Evolutionary conservation across 108 stramenopile species (phyloP).

Genomic region (Nitzschia sp.): DNA sequence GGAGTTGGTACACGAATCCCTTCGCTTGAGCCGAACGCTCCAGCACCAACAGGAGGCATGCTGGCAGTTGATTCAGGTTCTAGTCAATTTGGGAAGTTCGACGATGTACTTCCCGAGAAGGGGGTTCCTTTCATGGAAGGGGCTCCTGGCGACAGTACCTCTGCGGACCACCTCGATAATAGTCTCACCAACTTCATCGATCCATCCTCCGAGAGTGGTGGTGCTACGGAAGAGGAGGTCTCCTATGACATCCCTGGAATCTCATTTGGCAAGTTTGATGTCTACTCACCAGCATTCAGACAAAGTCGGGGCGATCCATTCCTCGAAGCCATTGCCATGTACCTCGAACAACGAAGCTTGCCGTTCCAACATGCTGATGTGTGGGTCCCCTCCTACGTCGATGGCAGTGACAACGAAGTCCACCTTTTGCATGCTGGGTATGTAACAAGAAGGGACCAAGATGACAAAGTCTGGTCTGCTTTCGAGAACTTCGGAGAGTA

Average conservation of each 20-base stretch:
- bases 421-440: constrained; percentile 41
- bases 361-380: constrained; percentile 66
- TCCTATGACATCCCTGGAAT: not conserved
- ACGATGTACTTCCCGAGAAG: not conserved
- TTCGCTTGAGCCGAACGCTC: not conserved
- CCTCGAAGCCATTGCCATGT: constrained; percentile 41
- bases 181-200: not conserved
- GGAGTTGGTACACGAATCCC: not conserved
- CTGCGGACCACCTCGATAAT: not conserved
- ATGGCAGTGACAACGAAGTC: constrained; percentile 7
- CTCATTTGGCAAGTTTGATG: not conserved
- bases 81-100: not conserved
- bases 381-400: constrained; percentile 58
- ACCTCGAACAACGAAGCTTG: constrained; percentile 32
- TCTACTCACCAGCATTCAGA: not conserved
- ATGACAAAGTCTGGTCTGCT: constrained; percentile 15
- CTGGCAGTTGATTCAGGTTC: too few relatives aligned
- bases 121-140: not conserved
- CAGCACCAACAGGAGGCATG: not conserved
- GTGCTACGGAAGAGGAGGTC: not conserved
- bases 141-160: not conserved
- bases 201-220: too few relatives aligned
- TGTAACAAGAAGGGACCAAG: constrained; percentile 32
- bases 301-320: constrained; percentile 31
- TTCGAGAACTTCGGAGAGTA: constrained; percentile 61